phyloP scores from a whole-genome alignment of 2,329 filamentous ascomycete species.

The Coniochaeta sp. region DNA sequence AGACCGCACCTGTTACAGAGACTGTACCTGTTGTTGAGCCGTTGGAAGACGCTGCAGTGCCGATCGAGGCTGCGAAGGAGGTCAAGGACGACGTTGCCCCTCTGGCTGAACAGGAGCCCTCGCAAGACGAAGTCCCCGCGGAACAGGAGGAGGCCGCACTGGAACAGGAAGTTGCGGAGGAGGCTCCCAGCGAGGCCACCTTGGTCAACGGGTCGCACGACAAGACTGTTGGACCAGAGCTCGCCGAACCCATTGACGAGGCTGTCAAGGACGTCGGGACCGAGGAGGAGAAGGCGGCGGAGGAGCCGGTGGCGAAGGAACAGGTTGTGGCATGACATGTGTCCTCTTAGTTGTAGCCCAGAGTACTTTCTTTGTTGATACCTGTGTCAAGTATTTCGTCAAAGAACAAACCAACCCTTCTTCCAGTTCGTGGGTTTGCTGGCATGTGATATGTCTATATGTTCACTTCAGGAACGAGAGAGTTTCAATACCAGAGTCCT shows the following conservation, averaged over 20 bases:
- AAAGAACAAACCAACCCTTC: background rate
- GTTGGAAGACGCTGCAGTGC: background rate
- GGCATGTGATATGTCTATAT: too few species aligned
- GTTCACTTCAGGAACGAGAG: background rate
- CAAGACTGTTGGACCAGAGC: background rate
- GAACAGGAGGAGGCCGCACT: background rate
- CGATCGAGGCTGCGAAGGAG: constrained; percentile 5
- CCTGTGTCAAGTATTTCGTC: background rate
- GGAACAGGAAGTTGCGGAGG: background rate
- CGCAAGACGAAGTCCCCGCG: background rate
- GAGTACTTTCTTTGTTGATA: background rate
- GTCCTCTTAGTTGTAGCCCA: too few species aligned
- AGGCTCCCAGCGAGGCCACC: background rate
- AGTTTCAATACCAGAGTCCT: background rate
- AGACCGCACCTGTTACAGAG: background rate
- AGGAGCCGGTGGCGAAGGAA: background rate
- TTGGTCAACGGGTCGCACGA: background rate
- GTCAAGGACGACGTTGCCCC: background rate
- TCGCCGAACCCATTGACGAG: background rate
- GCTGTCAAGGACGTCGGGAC: background rate
- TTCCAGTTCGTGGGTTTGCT: background rate
- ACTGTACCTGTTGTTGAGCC: background rate
- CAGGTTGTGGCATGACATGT: background rate
- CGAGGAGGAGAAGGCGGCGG: background rate
- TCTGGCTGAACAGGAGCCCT: background rate